phyloP scores from a whole-genome alignment of 768 basidiomycete species.

The Clathrus columnatus region DNA sequence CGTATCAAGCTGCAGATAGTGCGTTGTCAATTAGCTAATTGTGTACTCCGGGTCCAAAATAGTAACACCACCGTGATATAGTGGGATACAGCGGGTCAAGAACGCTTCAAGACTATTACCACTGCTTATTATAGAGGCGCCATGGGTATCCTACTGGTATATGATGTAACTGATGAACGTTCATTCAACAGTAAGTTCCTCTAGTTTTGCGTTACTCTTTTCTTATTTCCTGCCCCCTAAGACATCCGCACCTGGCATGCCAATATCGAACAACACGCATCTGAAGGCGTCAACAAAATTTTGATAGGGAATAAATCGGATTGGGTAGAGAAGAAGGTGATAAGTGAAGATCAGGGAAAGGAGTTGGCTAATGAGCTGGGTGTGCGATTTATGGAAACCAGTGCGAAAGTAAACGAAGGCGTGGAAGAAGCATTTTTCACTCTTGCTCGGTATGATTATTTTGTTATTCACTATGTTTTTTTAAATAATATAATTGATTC shows the following conservation, averaged over 20 bases:
- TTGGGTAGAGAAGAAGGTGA: slow-evolving; percentile 92
- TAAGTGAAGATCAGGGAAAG: slow-evolving; percentile 86
- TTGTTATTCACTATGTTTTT: background rate
- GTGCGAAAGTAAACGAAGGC: slow-evolving; percentile 92
- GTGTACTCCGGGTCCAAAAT: background rate
- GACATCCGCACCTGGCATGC: slow-evolving; percentile 98
- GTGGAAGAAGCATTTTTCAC: slow-evolving; percentile 99
- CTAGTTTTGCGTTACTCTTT: slow-evolving; percentile 13
- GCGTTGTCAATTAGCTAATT: slow-evolving; percentile 30
- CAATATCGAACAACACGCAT: slow-evolving; percentile 98
- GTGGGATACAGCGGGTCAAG: slow-evolving; percentile 99
- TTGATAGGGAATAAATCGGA: slow-evolving; percentile 99
- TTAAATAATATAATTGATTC: background rate
- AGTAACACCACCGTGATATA: slow-evolving; percentile 23
- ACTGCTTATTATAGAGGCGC: slow-evolving; percentile 99
- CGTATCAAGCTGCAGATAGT: slow-evolving; percentile 99
- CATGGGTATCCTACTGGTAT: slow-evolving; percentile 98
- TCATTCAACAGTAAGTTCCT: slow-evolving; percentile 89
- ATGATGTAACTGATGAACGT: slow-evolving; percentile 91
- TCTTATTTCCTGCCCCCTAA: slow-evolving; percentile 25
- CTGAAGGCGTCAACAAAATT: slow-evolving; percentile 98
- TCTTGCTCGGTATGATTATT: slow-evolving; percentile 68
- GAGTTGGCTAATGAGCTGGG: slow-evolving; percentile 89
- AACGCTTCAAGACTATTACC: slow-evolving; percentile 97
- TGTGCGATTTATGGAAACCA: slow-evolving; percentile 96